Evolutionary conservation across 2,329 filamentous ascomycete species (phyloP), one percentile per base, ranked within the genome.

Genomic region (Scleromitrula shiraiana): DNA sequence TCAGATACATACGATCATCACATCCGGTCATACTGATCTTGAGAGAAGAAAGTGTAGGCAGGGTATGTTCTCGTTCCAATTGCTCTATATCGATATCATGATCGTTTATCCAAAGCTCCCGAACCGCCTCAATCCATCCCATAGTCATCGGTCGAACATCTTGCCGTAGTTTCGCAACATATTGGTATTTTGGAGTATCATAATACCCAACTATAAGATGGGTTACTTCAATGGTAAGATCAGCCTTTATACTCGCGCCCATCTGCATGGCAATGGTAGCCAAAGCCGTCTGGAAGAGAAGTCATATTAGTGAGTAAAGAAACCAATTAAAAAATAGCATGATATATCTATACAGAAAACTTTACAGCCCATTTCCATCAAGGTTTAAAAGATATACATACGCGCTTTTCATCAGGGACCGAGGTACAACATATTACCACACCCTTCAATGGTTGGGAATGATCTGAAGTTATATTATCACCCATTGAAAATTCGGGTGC

Each of bases 181-280:
- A 95, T 65, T 83, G 85, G 68, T 98, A 98, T 67, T 98, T 98
- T 41, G 85, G 80, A 1, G 91, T 97, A 64, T 91, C 80, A 60
- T 88, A 85, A 60, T 86, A 83, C 64, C 90, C 93, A 53, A 95
- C 88, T 54, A 98, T 78, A 39, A 98, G 80, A 70, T 98, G 93
- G 5, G 93, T 97, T 40, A 95, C 88, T 65, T 96, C 88, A 49
- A 86, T 87, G n/a, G 90, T 97, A 37, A 98, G 79, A 65, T 98
- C 90, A 66, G 89, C 85, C 60, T 86, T 89, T 73, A 95, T 86
- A 51, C 77, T 68, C 42, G 90, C 93, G 55, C 93, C 93, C 73
- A 98, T 88, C 63, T 95, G 80, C 54, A 73, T 68, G 15, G 86
- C 85, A 52, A 81, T 78, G 41, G 73, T 67, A 14, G 77, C 78